Base-by-base conservation (phyloP, 2,329 filamentous ascomycete genomes). In the Ophiostoma pallidulum region DNA sequence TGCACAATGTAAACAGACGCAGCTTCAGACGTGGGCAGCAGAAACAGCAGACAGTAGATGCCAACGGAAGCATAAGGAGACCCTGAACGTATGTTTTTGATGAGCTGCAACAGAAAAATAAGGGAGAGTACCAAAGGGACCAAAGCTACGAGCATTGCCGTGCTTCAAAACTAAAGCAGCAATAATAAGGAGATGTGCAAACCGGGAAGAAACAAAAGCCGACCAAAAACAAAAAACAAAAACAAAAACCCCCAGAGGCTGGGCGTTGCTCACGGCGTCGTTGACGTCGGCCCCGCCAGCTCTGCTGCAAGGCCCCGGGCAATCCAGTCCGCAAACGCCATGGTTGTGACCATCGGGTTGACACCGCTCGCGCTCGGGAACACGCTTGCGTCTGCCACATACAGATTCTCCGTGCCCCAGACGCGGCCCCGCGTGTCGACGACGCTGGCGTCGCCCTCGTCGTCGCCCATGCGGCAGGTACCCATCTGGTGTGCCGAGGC, bases 401-500 rank as follows among this genome's bases (percentile, higher is more conserved):
- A 87, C 56, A 90, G 58, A 1, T 74, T 75, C 56, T 79, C 66
- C 0, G 69, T 72, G 1, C 76, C 83, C 82, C 83, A 90, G 7
- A 87, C 77, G 52, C 62, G 68, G 2, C 80, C 79, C 51, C 62
- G 65, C 4, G 66, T 61, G 57, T 82, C 75, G 3, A 83, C 80
- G 12, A 81, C 79, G 24, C 78, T 78, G 47, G 47, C 26, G 33
- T 66, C 66, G 26, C 65, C 62, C 47, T 64, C 62, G 52, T 62
- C 64, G 37, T 69, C 68, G 50, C 78, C 78, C 86, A 90, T 91
- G 3, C 83, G 71, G 58, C 82, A 86, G 9, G 78, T 78, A 19
- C 84, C 82, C 85, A 90, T 90, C 67, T 90, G 86, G 63, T 91
- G 86, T 16, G 85, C 86, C n/a, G 79, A 84, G 26, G 71, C 66